Conservation (phyloP, 2,329 filamentous ascomycete genomes). For the Stylonectria norvegica region DNA sequence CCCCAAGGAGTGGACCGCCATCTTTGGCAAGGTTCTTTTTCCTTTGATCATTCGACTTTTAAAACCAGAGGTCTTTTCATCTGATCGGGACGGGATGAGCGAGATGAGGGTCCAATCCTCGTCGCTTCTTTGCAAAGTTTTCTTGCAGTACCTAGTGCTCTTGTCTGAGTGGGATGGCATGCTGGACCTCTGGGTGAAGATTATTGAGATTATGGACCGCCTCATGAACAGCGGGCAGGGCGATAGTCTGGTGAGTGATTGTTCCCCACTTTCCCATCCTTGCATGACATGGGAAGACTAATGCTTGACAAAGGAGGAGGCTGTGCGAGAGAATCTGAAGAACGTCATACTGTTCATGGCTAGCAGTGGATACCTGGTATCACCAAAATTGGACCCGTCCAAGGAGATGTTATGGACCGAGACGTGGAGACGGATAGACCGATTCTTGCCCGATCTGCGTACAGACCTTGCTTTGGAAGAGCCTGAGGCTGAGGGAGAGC, state of each 20-base stretch:
- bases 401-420: slow-evolving; percentile 59
- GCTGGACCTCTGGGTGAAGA: slow-evolving; percentile 86
- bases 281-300: slow-evolving; percentile 3
- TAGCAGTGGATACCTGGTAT: slow-evolving; percentile 77
- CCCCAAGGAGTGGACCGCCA: slow-evolving; percentile 89
- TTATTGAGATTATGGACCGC: slow-evolving; percentile 91
- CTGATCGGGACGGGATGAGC: slow-evolving; percentile 88
- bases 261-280: neutral
- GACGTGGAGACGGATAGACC: slow-evolving; percentile 63
- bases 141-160: slow-evolving; percentile 85
- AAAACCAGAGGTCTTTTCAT: slow-evolving; percentile 91
- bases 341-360: slow-evolving; percentile 96
- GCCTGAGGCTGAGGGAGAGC: slow-evolving; percentile 5
- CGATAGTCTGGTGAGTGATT: slow-evolving; percentile 70
- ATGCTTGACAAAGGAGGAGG: slow-evolving; percentile 68
- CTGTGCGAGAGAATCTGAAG: slow-evolving; percentile 91
- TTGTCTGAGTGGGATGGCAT: slow-evolving; percentile 84
- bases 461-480: slow-evolving; percentile 55
- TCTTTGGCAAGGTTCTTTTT: slow-evolving; percentile 91
- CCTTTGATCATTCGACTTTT: slow-evolving; percentile 82
- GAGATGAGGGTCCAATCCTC: slow-evolving; percentile 91
- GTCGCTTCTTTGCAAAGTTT: slow-evolving; percentile 90
- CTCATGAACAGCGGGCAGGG: slow-evolving; percentile 94
- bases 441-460: slow-evolving; percentile 60
- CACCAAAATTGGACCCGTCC: slow-evolving; percentile 56